These are phyloP conservation scores for Pichia sp. DNA, from an alignment of 1,139 yeast species.

Conservation along the genomic window DNA sequence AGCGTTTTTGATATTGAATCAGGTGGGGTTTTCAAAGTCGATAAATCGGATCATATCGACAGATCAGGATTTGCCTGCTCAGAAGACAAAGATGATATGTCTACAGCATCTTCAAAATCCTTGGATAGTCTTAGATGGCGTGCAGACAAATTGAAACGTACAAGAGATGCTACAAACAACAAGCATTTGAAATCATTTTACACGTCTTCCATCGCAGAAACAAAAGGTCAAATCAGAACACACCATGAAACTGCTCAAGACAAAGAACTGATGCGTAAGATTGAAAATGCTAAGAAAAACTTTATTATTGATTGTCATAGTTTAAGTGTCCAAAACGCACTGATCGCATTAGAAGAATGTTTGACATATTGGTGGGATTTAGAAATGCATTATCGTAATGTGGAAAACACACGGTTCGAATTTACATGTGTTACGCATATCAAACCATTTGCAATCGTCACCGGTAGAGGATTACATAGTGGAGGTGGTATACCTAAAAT, in stretches of 20 bases:
- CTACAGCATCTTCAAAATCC: background rate
- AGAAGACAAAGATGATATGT: background rate
- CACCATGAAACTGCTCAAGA: background rate
- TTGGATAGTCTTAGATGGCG: conserved; percentile 1
- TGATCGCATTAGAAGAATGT: conserved; percentile 34
- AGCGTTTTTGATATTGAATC: background rate
- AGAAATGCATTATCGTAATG: conserved; percentile 43
- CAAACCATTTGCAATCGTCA: conserved; percentile 42
- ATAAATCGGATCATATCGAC: background rate
- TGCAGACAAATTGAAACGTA: conserved; percentile 1
- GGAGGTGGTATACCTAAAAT: conserved; percentile 48
- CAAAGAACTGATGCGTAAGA: conserved; percentile 12
- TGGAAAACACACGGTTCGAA: conserved; percentile 37
- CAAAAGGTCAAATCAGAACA: conserved; percentile 3
- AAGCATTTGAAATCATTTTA: conserved; percentile 10
- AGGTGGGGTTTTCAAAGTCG: background rate
- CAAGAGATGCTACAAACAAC: conserved; percentile 5
- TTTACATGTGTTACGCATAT: conserved; percentile 37
- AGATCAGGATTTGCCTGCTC: background rate
- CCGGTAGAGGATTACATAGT: conserved; percentile 68
- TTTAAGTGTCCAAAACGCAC: conserved; percentile 44
- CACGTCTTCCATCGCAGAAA: conserved; percentile 2
- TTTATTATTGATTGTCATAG: conserved; percentile 53
- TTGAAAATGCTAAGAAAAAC: conserved; percentile 16
- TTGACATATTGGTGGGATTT: conserved; percentile 54